Conservation (phyloP, 2,329 filamentous ascomycete genomes). For the Claviceps capensis region DNA sequence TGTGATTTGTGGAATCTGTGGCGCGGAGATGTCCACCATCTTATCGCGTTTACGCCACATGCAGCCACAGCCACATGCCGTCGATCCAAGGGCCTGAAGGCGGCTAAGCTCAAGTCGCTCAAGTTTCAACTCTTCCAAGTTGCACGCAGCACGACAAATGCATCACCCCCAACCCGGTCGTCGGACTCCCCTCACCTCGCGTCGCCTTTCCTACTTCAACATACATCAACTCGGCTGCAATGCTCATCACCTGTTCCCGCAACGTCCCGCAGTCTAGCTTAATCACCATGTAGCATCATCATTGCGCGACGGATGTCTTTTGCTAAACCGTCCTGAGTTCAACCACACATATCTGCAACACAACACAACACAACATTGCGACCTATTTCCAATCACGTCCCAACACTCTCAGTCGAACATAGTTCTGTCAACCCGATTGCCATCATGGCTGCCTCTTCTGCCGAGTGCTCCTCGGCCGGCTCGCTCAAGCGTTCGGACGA, state of each 20-base stretch:
- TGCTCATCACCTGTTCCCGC: not conserved
- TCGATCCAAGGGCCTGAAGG: too few relatives aligned
- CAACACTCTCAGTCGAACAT: not conserved
- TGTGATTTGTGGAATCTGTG: too few relatives aligned
- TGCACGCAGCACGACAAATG: not conserved
- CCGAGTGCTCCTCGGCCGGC: constrained; percentile 20
- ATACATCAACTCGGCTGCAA: not conserved
- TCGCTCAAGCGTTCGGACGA: constrained; percentile 19
- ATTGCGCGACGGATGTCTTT: not conserved
- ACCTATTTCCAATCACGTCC: not conserved
- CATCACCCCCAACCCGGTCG: not conserved
- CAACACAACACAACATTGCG: not conserved
- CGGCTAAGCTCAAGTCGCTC: not conserved
- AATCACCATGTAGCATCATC: constrained; percentile 6
- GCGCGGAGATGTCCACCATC: too few relatives aligned
- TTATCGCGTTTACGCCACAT: too few relatives aligned
- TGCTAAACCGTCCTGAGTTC: not conserved
- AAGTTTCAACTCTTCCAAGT: not conserved
- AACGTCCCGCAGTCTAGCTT: not conserved
- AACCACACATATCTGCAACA: not conserved
- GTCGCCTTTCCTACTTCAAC: not conserved
- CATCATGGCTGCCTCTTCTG: constrained; percentile 23
- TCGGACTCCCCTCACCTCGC: not conserved
- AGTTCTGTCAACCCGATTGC: not conserved
- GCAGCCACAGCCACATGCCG: too few relatives aligned